Evolutionary conservation across 495 filamentous ascomycete species (phyloP).

Genomic region (Parachaetomium inaequale): DNA sequence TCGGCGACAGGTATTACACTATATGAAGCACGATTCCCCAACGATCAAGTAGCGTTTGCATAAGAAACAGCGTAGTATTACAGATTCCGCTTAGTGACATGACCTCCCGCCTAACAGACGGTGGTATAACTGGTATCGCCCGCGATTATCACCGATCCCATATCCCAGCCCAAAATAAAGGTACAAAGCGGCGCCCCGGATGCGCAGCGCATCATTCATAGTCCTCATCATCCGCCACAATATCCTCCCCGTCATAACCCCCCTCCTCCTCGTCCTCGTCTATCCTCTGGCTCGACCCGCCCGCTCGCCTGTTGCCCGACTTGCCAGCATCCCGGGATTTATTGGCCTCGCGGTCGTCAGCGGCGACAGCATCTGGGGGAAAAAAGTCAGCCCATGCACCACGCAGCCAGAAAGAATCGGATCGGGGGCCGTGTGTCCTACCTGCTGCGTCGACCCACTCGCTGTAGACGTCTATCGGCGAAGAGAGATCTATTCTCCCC

Average conservation of each 20-base stretch:
- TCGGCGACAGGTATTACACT: constrained; percentile 95
- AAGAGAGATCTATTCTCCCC: constrained; percentile 65
- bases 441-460: constrained; percentile 99
- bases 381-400: constrained; percentile 12
- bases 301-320: constrained; percentile 17
- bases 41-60: neutral
- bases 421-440: constrained; percentile 42
- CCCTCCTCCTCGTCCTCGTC: constrained; percentile 41
- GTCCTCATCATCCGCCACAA: constrained; percentile 45
- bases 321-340: constrained; percentile 4
- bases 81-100: neutral
- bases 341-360: constrained; percentile 31
- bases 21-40: constrained; percentile 49
- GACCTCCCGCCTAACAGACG: no score
- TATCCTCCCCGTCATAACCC: constrained; percentile 42
- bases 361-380: constrained; percentile 41
- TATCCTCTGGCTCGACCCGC: constrained; percentile 24
- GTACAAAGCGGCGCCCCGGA: neutral
- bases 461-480: constrained; percentile 89
- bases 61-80: constrained; percentile 11
- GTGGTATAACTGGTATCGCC: constrained; percentile 12
- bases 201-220: constrained; percentile 33
- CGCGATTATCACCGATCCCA: constrained; percentile 1
- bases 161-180: neutral
- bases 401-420: constrained; percentile 27